phyloP scores from a whole-genome alignment of 257 asterid species.

The Fraxinus anomala region DNA sequence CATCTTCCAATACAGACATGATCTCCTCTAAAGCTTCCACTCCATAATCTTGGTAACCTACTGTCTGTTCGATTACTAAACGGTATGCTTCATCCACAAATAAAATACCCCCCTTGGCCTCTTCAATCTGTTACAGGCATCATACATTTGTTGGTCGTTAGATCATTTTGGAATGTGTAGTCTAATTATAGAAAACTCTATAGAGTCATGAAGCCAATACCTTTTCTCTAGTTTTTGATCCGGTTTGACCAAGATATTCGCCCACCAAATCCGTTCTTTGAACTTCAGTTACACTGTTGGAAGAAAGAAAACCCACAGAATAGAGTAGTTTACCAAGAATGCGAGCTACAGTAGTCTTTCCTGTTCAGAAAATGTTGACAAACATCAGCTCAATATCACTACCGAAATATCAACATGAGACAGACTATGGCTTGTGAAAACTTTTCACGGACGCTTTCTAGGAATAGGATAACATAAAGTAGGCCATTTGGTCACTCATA shows the following conservation, averaged over 20 bases:
- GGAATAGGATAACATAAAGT: neutral
- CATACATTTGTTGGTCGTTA: neutral
- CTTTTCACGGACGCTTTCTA: neutral
- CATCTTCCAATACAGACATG: conserved; percentile 89
- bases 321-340: conserved; percentile 74
- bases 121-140: conserved; percentile 56
- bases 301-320: conserved; percentile 68
- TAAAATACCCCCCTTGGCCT: conserved; percentile 82
- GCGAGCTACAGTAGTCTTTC: conserved; percentile 85
- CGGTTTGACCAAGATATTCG: conserved; percentile 86
- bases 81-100: conserved; percentile 87
- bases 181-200: neutral
- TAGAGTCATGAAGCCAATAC: conserved; percentile 31
- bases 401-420: neutral
- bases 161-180: neutral
- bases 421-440: neutral
- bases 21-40: conserved; percentile 86
- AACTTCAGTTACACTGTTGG: conserved; percentile 65
- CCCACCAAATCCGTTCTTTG: conserved; percentile 83
- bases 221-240: conserved; percentile 77
- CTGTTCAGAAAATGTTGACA: conserved; percentile 31
- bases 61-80: conserved; percentile 48
- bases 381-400: neutral
- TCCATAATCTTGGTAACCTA: conserved; percentile 65
- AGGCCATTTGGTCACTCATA: conserved; percentile 7